Conservation (phyloP, 148 eudicot species). For the Selenicereus undatus region DNA sequence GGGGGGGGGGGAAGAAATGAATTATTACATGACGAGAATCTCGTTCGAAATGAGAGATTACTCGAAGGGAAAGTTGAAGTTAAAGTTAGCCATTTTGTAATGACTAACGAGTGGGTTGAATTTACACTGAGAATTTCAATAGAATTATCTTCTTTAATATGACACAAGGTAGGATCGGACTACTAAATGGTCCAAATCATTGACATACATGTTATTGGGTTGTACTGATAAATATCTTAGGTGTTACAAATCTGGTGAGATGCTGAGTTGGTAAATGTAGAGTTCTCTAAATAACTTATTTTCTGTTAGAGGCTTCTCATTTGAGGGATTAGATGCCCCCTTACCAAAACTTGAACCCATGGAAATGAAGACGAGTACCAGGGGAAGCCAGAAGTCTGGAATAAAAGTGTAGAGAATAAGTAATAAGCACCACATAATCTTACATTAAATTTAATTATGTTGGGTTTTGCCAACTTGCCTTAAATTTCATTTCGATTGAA, state of each 20-base stretch:
- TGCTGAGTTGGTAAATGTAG: neutral
- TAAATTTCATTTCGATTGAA: too few relatives aligned
- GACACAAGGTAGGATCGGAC: neutral
- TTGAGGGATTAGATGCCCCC: neutral
- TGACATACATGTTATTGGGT: neutral
- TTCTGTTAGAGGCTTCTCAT: neutral
- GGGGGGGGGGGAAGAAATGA: too few relatives aligned
- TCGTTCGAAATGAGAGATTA: too few relatives aligned
- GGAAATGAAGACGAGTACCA: neutral
- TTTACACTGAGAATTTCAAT: too few relatives aligned
- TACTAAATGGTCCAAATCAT: neutral
- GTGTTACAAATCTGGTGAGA: neutral
- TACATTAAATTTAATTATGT: neutral
- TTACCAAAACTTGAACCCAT: neutral
- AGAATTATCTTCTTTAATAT: too few relatives aligned
- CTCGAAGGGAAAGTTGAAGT: too few relatives aligned
- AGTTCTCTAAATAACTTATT: neutral
- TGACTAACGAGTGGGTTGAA: too few relatives aligned
- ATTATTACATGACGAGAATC: too few relatives aligned
- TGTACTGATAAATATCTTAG: neutral
- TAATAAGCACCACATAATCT: neutral
- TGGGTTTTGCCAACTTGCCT: too few relatives aligned
- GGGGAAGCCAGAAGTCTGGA: neutral
- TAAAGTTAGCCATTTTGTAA: too few relatives aligned
- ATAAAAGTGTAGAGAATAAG: neutral